Evolutionary conservation across 1,139 yeast genomes (phyloP).

Genomic region (Ogataea hybrid): DNA sequence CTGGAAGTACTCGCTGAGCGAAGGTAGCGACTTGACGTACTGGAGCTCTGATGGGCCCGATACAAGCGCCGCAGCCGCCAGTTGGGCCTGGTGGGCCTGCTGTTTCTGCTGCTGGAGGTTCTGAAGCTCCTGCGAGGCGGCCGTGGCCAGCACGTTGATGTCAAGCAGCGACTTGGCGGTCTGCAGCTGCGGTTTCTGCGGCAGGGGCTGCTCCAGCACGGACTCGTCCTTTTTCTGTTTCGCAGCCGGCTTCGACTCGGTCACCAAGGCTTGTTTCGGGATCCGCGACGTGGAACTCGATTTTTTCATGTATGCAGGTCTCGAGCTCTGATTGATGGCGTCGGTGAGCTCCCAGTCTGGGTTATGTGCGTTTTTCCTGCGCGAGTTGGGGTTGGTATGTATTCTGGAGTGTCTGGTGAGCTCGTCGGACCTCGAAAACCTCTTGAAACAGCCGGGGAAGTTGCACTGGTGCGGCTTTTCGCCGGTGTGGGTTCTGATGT

Average conservation of each 20-base stretch:
- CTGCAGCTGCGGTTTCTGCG: constrained; percentile 10
- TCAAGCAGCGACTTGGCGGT: constrained; percentile 44
- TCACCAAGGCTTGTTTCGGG: constrained; percentile 38
- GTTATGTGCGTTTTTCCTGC: constrained; percentile 16
- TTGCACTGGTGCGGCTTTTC: constrained; percentile 89
- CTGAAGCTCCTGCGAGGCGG: constrained; percentile 77
- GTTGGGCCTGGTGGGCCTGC: constrained; percentile 17
- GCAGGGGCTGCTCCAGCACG: constrained; percentile 5
- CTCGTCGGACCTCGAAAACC: constrained; percentile 84
- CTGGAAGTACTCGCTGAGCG: constrained; percentile 57
- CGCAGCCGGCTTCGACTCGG: constrained; percentile 7
- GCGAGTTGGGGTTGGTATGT: constrained; percentile 63
- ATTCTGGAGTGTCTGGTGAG: constrained; percentile 83
- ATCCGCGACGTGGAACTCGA: constrained; percentile 46
- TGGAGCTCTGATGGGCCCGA: constrained; percentile 38
- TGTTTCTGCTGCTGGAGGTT: constrained; percentile 30
- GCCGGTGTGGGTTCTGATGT: constrained; percentile 89
- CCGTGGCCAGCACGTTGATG: constrained; percentile 75
- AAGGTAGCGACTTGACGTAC: constrained; percentile 60
- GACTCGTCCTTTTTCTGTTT: constrained; percentile 9
- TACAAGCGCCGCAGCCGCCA: constrained; percentile 26
- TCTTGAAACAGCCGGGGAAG: constrained; percentile 80
- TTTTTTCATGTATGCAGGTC: constrained; percentile 21
- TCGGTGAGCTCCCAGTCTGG: constrained; percentile 13
- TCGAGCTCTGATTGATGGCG: constrained; percentile 9